Conservation (phyloP, 208 protist genomes). For the Naegleria fowleri region DNA sequence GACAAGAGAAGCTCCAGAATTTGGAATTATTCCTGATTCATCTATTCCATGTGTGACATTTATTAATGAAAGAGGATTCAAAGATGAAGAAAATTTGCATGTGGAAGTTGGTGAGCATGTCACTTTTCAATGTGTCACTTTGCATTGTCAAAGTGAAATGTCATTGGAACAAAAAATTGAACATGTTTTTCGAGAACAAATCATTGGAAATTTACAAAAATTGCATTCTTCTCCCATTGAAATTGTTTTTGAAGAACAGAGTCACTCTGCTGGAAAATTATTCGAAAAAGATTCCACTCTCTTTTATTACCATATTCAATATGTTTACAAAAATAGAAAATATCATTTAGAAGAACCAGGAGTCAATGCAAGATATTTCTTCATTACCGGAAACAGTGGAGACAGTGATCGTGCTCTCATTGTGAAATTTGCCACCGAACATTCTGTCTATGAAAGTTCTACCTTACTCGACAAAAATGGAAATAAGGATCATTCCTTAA, state of each 20-base stretch:
- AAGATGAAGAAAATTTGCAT: neutral
- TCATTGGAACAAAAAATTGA: too few species aligned
- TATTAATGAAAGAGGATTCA: neutral
- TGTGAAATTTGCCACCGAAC: neutral
- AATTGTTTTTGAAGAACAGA: neutral
- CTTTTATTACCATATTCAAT: neutral
- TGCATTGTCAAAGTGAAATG: too few species aligned
- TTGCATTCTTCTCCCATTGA: neutral
- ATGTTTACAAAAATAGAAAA: neutral
- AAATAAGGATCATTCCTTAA: neutral
- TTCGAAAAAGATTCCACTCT: neutral
- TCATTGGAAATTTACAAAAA: neutral
- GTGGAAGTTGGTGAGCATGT: neutral
- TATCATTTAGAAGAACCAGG: neutral
- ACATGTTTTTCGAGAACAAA: neutral
- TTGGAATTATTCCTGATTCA: neutral
- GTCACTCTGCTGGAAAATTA: neutral
- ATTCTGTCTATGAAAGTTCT: neutral
- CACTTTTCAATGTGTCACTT: neutral
- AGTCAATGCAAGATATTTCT: neutral
- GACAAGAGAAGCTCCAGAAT: neutral
- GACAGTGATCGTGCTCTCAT: neutral
- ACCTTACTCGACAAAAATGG: neutral
- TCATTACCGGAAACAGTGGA: neutral
- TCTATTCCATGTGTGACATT: neutral